Conservation (phyloP, 805 yeast species). For the Saturnispora sanitii region DNA sequence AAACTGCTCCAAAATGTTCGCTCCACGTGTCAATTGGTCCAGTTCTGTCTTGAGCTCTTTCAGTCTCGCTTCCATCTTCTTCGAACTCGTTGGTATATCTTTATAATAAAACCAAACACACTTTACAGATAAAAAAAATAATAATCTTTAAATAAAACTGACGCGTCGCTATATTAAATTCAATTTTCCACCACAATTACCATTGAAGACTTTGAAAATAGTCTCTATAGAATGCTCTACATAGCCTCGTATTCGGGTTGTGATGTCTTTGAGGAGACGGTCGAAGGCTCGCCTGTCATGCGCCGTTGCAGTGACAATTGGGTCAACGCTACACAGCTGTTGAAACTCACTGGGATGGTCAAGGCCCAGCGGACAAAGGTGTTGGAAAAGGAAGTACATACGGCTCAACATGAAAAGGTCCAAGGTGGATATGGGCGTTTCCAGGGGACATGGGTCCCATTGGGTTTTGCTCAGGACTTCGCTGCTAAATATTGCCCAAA, state of each 20-base stretch:
- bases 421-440: conserved; percentile 82
- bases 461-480: conserved; percentile 51
- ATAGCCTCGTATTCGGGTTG: conserved; percentile 41
- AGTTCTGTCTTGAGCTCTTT: too few relatives aligned
- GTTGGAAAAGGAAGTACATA: conserved; percentile 64
- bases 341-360: conserved; percentile 68
- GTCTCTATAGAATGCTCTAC: conserved; percentile 17
- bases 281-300: conserved; percentile 73
- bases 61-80: too few relatives aligned
- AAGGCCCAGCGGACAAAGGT: conserved; percentile 73
- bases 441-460: conserved; percentile 83
- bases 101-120: too few relatives aligned
- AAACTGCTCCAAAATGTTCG: too few relatives aligned
- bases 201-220: too few relatives aligned
- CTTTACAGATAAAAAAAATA: too few relatives aligned
- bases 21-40: too few relatives aligned
- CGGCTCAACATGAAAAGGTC: conserved; percentile 57
- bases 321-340: conserved; percentile 82
- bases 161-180: too few relatives aligned
- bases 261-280: conserved; percentile 52
- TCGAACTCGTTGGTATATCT: too few relatives aligned
- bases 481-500: conserved; percentile 43
- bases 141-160: too few relatives aligned
- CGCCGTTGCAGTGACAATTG: conserved; percentile 84
- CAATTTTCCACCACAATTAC: too few relatives aligned